Base-by-base conservation (phyloP, 495 filamentous ascomycete genomes). In the Xylaria acuta region DNA sequence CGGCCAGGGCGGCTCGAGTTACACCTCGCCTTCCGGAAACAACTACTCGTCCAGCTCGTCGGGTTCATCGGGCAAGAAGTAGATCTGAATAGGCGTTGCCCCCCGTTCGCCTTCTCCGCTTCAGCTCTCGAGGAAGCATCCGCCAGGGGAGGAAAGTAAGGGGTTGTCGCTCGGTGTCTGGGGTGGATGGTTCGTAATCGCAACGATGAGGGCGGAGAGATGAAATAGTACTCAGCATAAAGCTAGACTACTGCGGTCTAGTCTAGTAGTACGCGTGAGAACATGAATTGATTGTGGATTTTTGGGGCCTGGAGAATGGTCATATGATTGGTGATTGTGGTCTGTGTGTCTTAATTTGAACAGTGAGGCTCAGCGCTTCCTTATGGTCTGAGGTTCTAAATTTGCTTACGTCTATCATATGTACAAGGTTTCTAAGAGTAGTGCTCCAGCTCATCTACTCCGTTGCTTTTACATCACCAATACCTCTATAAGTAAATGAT, bases 1-100 rank as follows among this genome's bases (percentile, higher is more conserved):
- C 64, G 83, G 84, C 72, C 65, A 73, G 32, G 84, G 84, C 4
- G 68, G 77, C 51, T 83, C 83, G 18, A 82, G 75, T 14, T 86
- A 86, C 74, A 85, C 82, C 3, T 63, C 83, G 1, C 73, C 84
- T 0, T 80, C 78, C 36, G 83, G 84, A 22, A 7, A 36, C 20
- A 69, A 30, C 4, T 64, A 54, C 27, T 77, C 77, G 5, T 78
- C 78, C 0, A 74, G 76, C 64, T 76, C 66, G 20, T 63, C 68
- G 3, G 41, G 56, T n/a, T 71, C 69, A 0, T 58, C 56, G 6
- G 70, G 70, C n/a, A 67, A 67, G 63, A 72, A 72, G 51, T 72
- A 68, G 22, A 49, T n/a, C 4, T 16, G 14, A 41, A 36, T 20
- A 60, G 58, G 32, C 6, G 32, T 12, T 60, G 32, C 32, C n/a